phyloP scores from a whole-genome alignment of 208 protist species.

The Trypanosoma vivax region DNA sequence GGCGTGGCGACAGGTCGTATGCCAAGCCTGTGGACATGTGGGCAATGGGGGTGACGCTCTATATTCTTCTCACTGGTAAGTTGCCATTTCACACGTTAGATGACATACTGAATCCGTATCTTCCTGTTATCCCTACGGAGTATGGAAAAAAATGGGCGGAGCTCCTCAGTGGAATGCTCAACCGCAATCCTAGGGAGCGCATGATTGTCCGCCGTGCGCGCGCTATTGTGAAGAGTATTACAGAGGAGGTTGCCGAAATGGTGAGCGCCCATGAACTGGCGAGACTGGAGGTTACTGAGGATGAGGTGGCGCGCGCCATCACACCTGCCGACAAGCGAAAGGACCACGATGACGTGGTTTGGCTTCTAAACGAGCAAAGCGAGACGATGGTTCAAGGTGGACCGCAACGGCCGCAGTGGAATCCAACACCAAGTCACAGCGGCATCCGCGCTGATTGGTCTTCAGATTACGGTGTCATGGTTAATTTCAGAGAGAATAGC shows the following conservation, averaged over 20 bases:
- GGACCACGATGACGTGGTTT: slow-evolving; percentile 5
- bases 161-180: slow-evolving; percentile 30
- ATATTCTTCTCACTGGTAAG: slow-evolving; percentile 25
- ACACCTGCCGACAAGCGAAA: slow-evolving; percentile 6
- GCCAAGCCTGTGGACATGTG: slow-evolving; percentile 27
- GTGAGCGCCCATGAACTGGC: neutral
- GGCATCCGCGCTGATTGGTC: too few species aligned
- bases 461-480: too few species aligned
- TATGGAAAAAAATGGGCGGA: slow-evolving; percentile 28
- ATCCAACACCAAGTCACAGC: too few species aligned
- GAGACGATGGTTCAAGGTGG: too few species aligned
- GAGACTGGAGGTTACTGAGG: slow-evolving; percentile 1
- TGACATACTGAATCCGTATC: slow-evolving; percentile 18
- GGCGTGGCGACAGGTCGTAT: slow-evolving; percentile 16
- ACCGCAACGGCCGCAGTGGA: neutral
- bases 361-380: too few species aligned
- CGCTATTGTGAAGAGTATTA: slow-evolving; percentile 23
- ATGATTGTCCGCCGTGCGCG: slow-evolving; percentile 30
- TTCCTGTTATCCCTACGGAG: slow-evolving; percentile 22
- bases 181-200: slow-evolving; percentile 18
- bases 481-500: too few species aligned
- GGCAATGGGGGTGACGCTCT: slow-evolving; percentile 26
- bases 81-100: slow-evolving; percentile 19
- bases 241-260: neutral
- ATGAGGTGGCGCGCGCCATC: slow-evolving; percentile 12